Percentiles rank a stretch among this genome's conserved stretches.
These are phyloP conservation scores for Flueggea neowawraea DNA, from an alignment of 441 rosid genomes.

Conservation along the genomic window DNA sequence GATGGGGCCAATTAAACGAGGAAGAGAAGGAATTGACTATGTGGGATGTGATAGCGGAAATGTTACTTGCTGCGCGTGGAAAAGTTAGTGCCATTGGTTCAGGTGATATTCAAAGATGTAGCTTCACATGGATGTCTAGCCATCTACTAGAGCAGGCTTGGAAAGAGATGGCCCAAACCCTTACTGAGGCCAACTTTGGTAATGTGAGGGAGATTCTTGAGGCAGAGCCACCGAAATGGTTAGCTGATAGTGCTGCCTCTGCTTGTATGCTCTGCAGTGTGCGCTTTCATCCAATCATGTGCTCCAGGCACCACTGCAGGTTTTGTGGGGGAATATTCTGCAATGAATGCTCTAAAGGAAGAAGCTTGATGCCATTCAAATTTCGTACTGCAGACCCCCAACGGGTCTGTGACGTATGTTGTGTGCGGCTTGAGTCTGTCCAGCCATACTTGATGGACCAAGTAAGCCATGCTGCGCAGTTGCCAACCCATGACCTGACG, in stretches of 20 bases:
- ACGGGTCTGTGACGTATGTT: constrained; percentile 95
- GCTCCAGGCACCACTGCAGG: constrained; percentile 96
- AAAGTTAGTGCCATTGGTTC: constrained; percentile 71
- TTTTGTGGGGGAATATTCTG: constrained; percentile 96
- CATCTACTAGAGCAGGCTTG: constrained; percentile 91
- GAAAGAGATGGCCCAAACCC: constrained; percentile 96
- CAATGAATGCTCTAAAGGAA: constrained; percentile 81
- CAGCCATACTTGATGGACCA: constrained; percentile 96
- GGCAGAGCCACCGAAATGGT: constrained; percentile 78
- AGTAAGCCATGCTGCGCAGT: constrained; percentile 90
- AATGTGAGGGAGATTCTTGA: constrained; percentile 59
- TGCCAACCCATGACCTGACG: constrained; percentile 83
- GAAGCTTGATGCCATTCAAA: constrained; percentile 82
- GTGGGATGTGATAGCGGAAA: constrained; percentile 93
- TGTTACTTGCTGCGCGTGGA: constrained; percentile 85
- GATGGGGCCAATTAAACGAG: constrained; percentile 61
- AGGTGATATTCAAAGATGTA: constrained; percentile 47
- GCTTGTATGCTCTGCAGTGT: constrained; percentile 86
- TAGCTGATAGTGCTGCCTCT: constrained; percentile 81
- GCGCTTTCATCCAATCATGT: constrained; percentile 91
- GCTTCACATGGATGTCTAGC: constrained; percentile 61
- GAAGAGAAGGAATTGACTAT: constrained; percentile 82
- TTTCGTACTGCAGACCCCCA: constrained; percentile 78
- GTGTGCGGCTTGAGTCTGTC: constrained; percentile 81
- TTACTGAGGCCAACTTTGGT: constrained; percentile 76